Conservation (phyloP, 2,329 filamentous ascomycete species). For the Clarireedia paspali region DNA sequence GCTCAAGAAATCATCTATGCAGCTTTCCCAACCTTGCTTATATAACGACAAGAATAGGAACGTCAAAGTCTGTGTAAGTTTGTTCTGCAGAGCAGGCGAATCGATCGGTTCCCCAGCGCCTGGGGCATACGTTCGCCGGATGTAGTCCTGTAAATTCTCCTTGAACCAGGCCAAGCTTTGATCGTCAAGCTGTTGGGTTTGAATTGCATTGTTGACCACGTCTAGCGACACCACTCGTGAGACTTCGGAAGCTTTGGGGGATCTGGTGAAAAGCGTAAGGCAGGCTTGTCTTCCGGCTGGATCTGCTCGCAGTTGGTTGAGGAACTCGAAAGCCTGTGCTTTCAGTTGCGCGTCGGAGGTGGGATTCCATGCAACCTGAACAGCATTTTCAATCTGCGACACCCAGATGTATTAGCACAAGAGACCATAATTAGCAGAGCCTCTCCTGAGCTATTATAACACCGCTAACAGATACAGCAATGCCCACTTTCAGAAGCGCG, state of each 20-base stretch:
- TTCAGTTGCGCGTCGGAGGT: slow-evolving; percentile 68
- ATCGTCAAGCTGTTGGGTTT: slow-evolving; percentile 67
- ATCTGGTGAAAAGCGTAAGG: slow-evolving; percentile 74
- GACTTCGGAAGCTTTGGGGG: slow-evolving; percentile 69
- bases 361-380: slow-evolving; percentile 87
- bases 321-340: slow-evolving; percentile 73
- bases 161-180: slow-evolving; percentile 69
- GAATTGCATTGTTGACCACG: slow-evolving; percentile 85
- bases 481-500: slow-evolving; percentile 6
- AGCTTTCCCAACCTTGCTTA: slow-evolving; percentile 75
- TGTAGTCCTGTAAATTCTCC: slow-evolving; percentile 74
- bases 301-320: slow-evolving; percentile 71
- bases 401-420: slow-evolving; percentile 11
- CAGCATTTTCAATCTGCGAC: slow-evolving; percentile 81
- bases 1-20: slow-evolving; percentile 82
- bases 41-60: slow-evolving; percentile 89
- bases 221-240: slow-evolving; percentile 86
- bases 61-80: slow-evolving; percentile 91
- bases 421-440: background rate
- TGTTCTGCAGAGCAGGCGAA: slow-evolving; percentile 78
- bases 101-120: slow-evolving; percentile 52
- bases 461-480: background rate
- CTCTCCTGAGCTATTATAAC: background rate
- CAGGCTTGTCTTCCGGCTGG: slow-evolving; percentile 87
- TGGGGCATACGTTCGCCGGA: slow-evolving; percentile 64